Base-by-base conservation (phyloP, 306 rosid genomes). In the Lathyrus tuberosus region DNA sequence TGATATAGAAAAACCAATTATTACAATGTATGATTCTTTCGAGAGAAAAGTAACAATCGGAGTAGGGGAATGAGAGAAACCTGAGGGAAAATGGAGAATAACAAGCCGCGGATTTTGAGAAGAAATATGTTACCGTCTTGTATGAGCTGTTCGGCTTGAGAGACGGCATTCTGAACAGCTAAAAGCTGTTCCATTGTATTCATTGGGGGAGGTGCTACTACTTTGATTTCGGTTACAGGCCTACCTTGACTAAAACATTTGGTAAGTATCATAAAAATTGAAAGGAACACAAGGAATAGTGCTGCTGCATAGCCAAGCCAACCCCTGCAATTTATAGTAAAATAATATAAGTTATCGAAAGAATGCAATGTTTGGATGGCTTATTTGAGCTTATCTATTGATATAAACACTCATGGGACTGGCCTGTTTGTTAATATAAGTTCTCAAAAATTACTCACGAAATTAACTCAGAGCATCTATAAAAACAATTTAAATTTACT, bases 151-250 rank as follows among this genome's bases (percentile, higher is more conserved):
- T 91, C 97, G 24, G 88, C 87, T 76, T 87, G 96, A 64, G 93
- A 80, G 75, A 89, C 81, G 13, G 80, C 96, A 75, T 83, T 91
- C 82, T 95, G 99, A 67, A 95, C 91, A 52, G 93, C 95, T 81
- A 89, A 76, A 82, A 95, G 93, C 82, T 95, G 99, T 72, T 95
- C 99, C 99, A 91, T 78, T 63, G 89, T 89, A 77, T 82, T 95
- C 92, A 82, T 82, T 17, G 91, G 80, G 3, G 99, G 93, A 62
- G 99, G 96, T 4, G 87, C 88, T 66, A 84, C 12, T 40, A 95
- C 95, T 84, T 82, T 91, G 13, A 95, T 83, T 79, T 76, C 91
- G 14, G 83, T 72, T 30, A 81, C 79, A 17, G 95, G 73, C 40
- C 42, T 84, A 49, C 84, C 91, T 79, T 79, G 82, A 82, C 69